Base-by-base conservation (phyloP, 345 rosid species). In the Lepidium aucheri region DNA sequence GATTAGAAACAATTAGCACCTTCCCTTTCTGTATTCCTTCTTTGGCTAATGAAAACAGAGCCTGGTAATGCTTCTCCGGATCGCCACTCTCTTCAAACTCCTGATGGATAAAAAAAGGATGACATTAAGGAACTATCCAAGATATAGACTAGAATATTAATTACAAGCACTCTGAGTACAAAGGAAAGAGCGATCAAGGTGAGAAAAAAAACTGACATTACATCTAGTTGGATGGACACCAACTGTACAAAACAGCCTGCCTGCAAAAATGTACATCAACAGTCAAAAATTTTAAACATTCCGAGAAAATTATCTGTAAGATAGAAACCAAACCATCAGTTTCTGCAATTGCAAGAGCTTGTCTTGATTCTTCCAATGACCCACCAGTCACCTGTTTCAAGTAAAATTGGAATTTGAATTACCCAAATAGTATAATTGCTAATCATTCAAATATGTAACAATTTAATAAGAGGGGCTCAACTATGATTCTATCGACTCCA, bases 221-320 rank as follows among this genome's bases (percentile, higher is more conserved):
- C 99, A 90, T 75, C 97, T 85, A n/a, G 97, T 94, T 3, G 96
- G 99, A 77, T 94, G 99, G 54, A 90, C 97, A 0, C 99, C 97
- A 30, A 94, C 95, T 0, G 99, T 90, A 51, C 97, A 90, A 45
- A 86, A 94, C 53, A 90, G 85, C 81, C 99, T 84, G 15, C 91
- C 97, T 93, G 80, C 14, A 59, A 41, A 56, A 41, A 49, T 73
- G 38, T 7, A 63, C 5, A 53, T 39, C 58, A 7, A 63, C 11
- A 54, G 10, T 44, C 24, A 17, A 26, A 39, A 24, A 10, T 1
- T 3, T 28, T 0, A 46, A 33, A 33, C 15, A 32, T 67, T 45
- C 4, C 5, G 39, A 26, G 26, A 13, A 33, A 11, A 39, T 30
- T 0, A 68, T 44, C 3, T 8, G 4, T 10, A 26, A 39, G 28